Evolutionary conservation across 768 basidiomycete species (phyloP).

Genomic region (Amanita molliuscula): DNA sequence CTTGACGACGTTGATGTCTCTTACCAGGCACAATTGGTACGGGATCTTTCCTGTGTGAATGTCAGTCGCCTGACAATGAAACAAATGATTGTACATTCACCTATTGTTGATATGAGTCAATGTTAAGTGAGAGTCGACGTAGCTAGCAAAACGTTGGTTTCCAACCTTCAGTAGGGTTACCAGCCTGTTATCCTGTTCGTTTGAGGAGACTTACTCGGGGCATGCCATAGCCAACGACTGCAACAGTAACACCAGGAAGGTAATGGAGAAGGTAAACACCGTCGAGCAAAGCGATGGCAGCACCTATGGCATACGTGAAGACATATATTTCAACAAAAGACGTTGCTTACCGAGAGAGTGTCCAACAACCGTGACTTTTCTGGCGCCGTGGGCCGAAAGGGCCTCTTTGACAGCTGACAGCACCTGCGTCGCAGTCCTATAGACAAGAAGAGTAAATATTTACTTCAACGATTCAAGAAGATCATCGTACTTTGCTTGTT

Average conservation of each 20-base stretch:
- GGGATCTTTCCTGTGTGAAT: constrained; percentile 22
- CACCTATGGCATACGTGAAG: constrained; percentile 21
- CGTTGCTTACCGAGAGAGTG: constrained; percentile 28
- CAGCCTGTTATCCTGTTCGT: neutral
- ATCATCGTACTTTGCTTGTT: constrained; percentile 26
- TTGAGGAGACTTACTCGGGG: constrained; percentile 25
- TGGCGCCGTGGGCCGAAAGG: constrained; percentile 24
- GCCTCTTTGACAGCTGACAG: constrained; percentile 29
- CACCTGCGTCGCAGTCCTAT: constrained; percentile 30
- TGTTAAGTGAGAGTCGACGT: constrained; percentile 38
- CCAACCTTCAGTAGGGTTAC: constrained; percentile 25
- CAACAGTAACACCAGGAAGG: constrained; percentile 27
- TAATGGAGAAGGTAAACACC: constrained; percentile 44
- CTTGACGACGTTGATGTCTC: neutral
- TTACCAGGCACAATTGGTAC: constrained; percentile 31
- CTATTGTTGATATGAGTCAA: constrained; percentile 56
- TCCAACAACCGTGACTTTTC: constrained; percentile 32
- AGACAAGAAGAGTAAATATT: neutral
- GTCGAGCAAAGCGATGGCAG: constrained; percentile 45
- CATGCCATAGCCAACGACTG: constrained; percentile 29
- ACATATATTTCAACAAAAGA: neutral
- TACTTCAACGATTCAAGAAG: neutral
- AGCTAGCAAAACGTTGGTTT: constrained; percentile 52
- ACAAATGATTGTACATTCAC: constrained; percentile 11
- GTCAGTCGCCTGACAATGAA: neutral